Evolutionary conservation across 306 rosid genomes (phyloP).

Genomic region (Trifolium pratense): DNA sequence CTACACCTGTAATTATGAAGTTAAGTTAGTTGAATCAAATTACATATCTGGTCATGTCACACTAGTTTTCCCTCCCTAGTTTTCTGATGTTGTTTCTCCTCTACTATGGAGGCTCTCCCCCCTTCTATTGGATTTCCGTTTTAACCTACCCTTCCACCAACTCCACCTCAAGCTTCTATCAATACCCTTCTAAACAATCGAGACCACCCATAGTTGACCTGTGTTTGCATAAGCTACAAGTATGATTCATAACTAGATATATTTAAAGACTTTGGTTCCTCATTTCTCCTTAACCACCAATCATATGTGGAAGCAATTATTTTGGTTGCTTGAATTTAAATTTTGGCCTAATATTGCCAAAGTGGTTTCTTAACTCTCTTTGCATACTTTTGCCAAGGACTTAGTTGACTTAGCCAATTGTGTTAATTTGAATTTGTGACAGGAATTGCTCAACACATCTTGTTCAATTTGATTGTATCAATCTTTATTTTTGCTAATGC

Average conservation of each 20-base stretch:
- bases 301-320: neutral
- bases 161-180: too few species aligned
- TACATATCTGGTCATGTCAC: too few species aligned
- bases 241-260: too few species aligned
- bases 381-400: too few species aligned
- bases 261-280: neutral
- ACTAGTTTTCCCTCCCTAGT: neutral
- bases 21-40: slow-evolving; percentile 42
- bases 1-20: too few species aligned
- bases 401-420: too few species aligned
- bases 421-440: too few species aligned
- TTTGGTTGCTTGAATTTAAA: neutral
- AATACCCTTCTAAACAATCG: too few species aligned
- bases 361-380: neutral
- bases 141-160: neutral
- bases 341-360: neutral
- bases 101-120: neutral
- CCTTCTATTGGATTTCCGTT: neutral
- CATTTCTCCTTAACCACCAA: neutral
- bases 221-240: too few species aligned
- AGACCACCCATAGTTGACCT: neutral
- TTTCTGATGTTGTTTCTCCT: neutral
- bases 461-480: too few species aligned
- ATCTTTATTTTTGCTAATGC: slow-evolving; percentile 50
- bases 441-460: too few species aligned